These are phyloP conservation scores for Fusarium tricinctum DNA, from an alignment of 2,329 filamentous ascomycete genomes.

Conservation along the genomic window DNA sequence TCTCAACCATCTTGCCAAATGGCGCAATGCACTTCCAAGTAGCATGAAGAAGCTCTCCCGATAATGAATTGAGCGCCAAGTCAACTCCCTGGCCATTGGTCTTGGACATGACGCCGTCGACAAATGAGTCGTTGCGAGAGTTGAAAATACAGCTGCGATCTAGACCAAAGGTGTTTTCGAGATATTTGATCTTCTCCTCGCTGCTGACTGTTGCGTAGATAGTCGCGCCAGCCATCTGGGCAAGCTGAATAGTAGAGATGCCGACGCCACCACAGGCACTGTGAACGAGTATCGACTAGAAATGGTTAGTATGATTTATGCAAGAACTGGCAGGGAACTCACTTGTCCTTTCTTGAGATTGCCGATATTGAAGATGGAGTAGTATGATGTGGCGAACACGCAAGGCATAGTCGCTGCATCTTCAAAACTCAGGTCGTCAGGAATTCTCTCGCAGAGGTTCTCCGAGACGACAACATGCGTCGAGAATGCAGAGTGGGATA, in stretches of 20 bases:
- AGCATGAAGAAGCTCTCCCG: conserved; percentile 10
- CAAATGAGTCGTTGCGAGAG: conserved; percentile 9
- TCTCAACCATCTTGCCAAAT: conserved; percentile 13
- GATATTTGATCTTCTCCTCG: conserved; percentile 6
- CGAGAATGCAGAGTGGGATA: background rate
- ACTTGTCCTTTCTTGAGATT: conserved; percentile 15
- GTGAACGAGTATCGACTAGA: background rate
- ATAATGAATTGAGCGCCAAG: conserved; percentile 1
- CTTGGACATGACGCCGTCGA: background rate
- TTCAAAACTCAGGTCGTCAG: conserved; percentile 2
- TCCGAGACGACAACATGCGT: conserved; percentile 1
- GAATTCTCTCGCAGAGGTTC: conserved; percentile 11
- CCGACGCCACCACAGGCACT: conserved; percentile 10
- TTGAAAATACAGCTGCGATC: conserved; percentile 6
- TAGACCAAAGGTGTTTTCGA: background rate
- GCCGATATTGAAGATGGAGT: conserved; percentile 12
- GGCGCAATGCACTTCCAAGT: conserved; percentile 14
- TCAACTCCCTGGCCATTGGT: conserved; percentile 5
- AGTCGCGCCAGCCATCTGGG: conserved; percentile 2
- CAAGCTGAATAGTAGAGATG: conserved; percentile 10
- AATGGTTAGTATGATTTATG: background rate
- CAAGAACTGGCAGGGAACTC: fast-evolving
- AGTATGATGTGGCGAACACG: conserved; percentile 4
- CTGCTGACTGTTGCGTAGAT: conserved; percentile 10
- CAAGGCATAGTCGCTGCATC: conserved; percentile 13